A percentile compares a stretch with the other conserved stretches of the same genome.
These are phyloP conservation scores for Mucor plumbeus DNA, from an alignment of 371 early-diverging fungal genomes.

Conservation along the genomic window DNA sequence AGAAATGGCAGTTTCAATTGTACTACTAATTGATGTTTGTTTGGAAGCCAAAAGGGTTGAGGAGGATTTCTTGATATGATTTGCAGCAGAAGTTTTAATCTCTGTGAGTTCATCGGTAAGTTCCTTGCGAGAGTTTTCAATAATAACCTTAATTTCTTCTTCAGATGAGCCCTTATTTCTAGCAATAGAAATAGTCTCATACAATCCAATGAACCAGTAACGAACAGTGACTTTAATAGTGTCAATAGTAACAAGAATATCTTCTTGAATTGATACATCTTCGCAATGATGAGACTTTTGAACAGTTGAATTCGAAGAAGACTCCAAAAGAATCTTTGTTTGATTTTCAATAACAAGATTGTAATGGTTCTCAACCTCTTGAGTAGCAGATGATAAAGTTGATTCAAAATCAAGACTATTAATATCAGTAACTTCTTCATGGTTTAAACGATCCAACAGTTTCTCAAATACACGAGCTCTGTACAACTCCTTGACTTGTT, in stretches of 20 bases:
- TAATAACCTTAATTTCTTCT: slow-evolving; percentile 35
- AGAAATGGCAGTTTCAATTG: slow-evolving; percentile 36
- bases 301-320: not conserved
- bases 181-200: slow-evolving; percentile 28
- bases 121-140: slow-evolving; percentile 33
- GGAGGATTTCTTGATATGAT: slow-evolving; percentile 24
- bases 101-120: slow-evolving; percentile 24
- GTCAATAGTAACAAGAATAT: slow-evolving; percentile 33
- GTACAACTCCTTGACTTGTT: slow-evolving; percentile 43
- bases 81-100: slow-evolving; percentile 18
- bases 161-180: slow-evolving; percentile 38
- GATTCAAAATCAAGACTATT: slow-evolving; percentile 32
- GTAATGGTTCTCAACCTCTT: slow-evolving; percentile 36
- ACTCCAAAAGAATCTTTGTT: slow-evolving; percentile 14
- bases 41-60: slow-evolving; percentile 18
- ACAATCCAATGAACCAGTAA: slow-evolving; percentile 37
- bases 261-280: slow-evolving; percentile 21
- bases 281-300: not conserved
- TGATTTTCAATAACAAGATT: slow-evolving; percentile 22
- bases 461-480: slow-evolving; percentile 42
- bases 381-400: slow-evolving; percentile 22
- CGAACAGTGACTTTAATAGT: slow-evolving; percentile 42
- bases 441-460: slow-evolving; percentile 29
- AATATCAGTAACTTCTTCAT: slow-evolving; percentile 19
- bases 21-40: slow-evolving; percentile 24